These are phyloP conservation scores for Corynespora cassiicola DNA, from an alignment of 2,329 filamentous ascomycete species.

Conservation along the genomic window DNA sequence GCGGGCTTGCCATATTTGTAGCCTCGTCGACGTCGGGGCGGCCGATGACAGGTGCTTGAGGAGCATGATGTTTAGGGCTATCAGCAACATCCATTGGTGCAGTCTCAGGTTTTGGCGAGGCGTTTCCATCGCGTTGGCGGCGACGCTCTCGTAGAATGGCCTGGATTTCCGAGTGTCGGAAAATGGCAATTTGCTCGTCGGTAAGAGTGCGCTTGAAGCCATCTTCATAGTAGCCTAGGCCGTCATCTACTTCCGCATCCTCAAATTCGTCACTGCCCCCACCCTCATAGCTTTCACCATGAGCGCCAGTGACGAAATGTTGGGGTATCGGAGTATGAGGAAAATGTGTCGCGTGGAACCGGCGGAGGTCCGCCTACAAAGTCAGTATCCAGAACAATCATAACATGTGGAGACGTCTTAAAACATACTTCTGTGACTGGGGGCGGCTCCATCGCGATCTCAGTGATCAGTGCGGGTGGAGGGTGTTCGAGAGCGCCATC, in stretches of 20 bases:
- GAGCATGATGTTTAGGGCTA: too few species aligned
- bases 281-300: conserved; percentile 44
- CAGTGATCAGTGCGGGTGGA: neutral
- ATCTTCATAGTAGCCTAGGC: conserved; percentile 83
- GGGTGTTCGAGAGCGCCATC: too few species aligned
- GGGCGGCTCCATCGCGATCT: conserved; percentile 34
- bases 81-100: too few species aligned
- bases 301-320: conserved; percentile 34
- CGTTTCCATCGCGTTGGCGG: conserved; percentile 25
- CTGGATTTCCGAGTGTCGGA: conserved; percentile 87
- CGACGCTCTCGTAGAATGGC: conserved; percentile 59
- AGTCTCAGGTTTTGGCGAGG: conserved; percentile 8
- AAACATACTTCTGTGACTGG: conserved; percentile 39
- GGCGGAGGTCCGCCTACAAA: conserved; percentile 50
- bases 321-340: conserved; percentile 44
- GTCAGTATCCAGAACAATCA: too few species aligned
- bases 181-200: conserved; percentile 88
- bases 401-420: conserved; percentile 1
- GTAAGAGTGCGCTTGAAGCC: conserved; percentile 89
- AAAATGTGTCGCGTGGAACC: conserved; percentile 53
- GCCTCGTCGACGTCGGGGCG: too few species aligned
- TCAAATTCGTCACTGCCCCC: conserved; percentile 25
- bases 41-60: too few species aligned
- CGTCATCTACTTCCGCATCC: conserved; percentile 63
- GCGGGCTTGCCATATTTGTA: too few species aligned